Base-by-base conservation (phyloP, 345 rosid genomes). In the Brassica incana region DNA sequence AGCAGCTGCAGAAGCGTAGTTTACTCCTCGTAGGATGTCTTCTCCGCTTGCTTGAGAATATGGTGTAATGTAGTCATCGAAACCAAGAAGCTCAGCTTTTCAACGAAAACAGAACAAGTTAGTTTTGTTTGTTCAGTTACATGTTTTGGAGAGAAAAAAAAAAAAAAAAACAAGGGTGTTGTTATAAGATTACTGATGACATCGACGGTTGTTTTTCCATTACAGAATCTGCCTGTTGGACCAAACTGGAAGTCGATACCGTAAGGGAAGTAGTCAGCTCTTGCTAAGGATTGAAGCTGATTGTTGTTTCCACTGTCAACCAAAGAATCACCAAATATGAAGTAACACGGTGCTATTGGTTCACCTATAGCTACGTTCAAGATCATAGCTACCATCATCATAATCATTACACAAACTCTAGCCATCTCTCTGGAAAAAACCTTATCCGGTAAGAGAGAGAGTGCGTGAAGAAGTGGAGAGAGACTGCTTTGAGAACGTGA, bases 1-100 rank as follows among this genome's bases (percentile, higher is more conserved):
- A 0, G 98, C 94, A 32, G 94, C 98, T 8, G 93, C 98, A 9
- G 98, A 93, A 52, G 98, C 97, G 15, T 84, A 93, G 77, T 93
- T 93, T 4, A 91, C 90, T 65, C 98, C 97, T 72, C 80, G 40
- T 5, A 91, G 86, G 5, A 91, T 83, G 25, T 71, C 81, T 6
- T 81, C 82, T 20, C 97, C 93, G 0, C 84, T 86, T 32, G 97
- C 87, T 15, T 89, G 82, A 0, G 87, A 70, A 69, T 83, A 90
- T 0, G 98, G 94, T 40, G 87, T 86, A 74, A 88, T 86, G 75
- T 79, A 91, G 30, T 69, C 79, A 16, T 83, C 85, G 79, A 93
- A 93, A 16, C 97, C 98, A 80, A 93, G 69, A 45, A 73, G 86
- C 73, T 88, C 83, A 30, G 90, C 96, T 91, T 81, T 81, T 70